Percentiles rank a stretch among this genome's conserved stretches.
Conservation (phyloP, 768 basidiomycete genomes). For the Podaxis carcinomalis region DNA sequence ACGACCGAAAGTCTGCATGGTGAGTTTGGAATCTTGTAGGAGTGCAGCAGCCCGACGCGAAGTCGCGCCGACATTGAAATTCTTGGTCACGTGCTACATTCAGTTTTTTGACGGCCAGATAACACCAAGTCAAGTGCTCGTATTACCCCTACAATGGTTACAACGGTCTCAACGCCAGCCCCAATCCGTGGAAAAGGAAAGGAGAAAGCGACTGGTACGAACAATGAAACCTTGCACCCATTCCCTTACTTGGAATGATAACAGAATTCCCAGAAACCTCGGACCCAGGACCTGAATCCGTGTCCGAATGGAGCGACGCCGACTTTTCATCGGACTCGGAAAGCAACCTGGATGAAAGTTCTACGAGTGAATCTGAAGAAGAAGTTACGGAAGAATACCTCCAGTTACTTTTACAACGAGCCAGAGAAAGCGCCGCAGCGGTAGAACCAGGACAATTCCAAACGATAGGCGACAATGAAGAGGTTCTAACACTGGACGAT, state of each 20-base stretch:
- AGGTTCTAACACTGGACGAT: constrained; percentile 47
- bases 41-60: background rate
- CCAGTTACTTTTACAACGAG: constrained; percentile 58
- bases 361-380: constrained; percentile 33
- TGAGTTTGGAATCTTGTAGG: background rate
- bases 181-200: constrained; percentile 37
- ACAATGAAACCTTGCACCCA: background rate
- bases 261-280: constrained; percentile 17
- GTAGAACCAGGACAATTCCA: constrained; percentile 24
- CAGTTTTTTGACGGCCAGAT: background rate
- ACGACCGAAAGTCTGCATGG: constrained; percentile 22
- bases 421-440: constrained; percentile 43
- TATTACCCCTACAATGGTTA: constrained; percentile 6
- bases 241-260: background rate
- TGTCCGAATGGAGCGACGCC: constrained; percentile 25
- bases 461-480: constrained; percentile 36
- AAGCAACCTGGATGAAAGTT: constrained; percentile 1
- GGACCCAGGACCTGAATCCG: constrained; percentile 34
- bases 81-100: constrained; percentile 7
- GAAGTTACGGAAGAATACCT: constrained; percentile 58
- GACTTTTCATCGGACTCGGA: background rate
- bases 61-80: background rate
- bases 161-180: constrained; percentile 13
- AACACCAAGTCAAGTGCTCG: background rate
- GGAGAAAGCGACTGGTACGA: constrained; percentile 34